Percentiles rank a stretch among this genome's conserved stretches.
phyloP scores from a whole-genome alignment of 352 stramenopile genomes.

The Phytophthora idaei region DNA sequence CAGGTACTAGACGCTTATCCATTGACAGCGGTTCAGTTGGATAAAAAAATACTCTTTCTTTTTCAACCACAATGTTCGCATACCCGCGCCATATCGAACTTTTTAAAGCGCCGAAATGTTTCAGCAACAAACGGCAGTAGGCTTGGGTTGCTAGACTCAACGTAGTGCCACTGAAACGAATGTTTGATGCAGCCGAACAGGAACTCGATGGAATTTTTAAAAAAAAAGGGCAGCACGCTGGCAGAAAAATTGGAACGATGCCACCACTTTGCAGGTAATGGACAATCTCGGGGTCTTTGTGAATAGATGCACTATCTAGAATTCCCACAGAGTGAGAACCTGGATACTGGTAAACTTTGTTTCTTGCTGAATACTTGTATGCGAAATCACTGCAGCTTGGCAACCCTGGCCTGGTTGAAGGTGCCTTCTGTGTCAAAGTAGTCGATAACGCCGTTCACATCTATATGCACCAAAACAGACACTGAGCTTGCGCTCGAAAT shows the following conservation, averaged over 20 bases:
- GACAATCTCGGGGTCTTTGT: too few relatives aligned
- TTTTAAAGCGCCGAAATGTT: too few relatives aligned
- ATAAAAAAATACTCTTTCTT: conserved; percentile 3
- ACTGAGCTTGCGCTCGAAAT: not conserved
- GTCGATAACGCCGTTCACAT: not conserved
- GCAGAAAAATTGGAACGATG: too few relatives aligned
- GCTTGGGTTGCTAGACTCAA: not conserved
- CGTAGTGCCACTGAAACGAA: not conserved
- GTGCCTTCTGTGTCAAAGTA: not conserved
- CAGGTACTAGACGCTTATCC: not conserved
- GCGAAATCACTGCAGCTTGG: not conserved
- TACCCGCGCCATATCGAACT: conserved; percentile 1
- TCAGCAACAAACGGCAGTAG: not conserved
- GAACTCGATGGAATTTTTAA: too few relatives aligned
- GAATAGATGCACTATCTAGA: too few relatives aligned
- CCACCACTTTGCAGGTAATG: too few relatives aligned
- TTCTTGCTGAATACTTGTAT: not conserved
- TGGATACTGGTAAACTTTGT: not conserved
- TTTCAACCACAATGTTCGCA: conserved; percentile 12
- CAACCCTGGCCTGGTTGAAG: not conserved
- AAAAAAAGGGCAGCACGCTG: too few relatives aligned
- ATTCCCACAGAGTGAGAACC: not conserved
- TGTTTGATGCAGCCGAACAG: too few relatives aligned
- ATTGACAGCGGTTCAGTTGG: conserved; percentile 3
- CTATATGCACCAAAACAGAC: not conserved